Evolutionary conservation across 257 asterid species (phyloP).

Genomic region (Rauvolfia tetraphylla): DNA sequence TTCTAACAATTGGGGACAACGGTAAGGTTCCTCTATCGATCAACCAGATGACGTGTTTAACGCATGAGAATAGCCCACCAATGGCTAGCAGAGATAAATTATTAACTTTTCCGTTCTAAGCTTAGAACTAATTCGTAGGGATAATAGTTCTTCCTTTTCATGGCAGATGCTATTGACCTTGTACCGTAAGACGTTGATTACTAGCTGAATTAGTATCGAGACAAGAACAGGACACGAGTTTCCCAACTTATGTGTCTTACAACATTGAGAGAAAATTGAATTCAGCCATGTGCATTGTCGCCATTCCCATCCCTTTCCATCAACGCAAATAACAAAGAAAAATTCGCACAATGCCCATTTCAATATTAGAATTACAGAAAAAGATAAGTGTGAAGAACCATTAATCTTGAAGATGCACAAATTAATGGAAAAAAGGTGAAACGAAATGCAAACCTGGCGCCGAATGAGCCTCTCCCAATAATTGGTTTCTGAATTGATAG

Average conservation of each 20-base stretch:
- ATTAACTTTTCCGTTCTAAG: neutral
- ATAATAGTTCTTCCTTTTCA: neutral
- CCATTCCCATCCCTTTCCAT: neutral
- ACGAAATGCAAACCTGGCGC: slow-evolving; percentile 53
- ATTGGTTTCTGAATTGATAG: slow-evolving; percentile 72
- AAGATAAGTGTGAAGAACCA: neutral
- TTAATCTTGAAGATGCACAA: neutral
- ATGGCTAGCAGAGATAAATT: neutral
- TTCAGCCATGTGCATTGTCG: neutral
- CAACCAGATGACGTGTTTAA: neutral
- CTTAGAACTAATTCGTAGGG: neutral
- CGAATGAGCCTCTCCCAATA: slow-evolving; percentile 72
- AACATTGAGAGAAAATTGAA: neutral
- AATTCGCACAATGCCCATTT: neutral
- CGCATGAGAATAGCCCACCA: neutral
- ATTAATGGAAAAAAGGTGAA: neutral
- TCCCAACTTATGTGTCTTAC: neutral
- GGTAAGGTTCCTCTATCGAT: neutral
- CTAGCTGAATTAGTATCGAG: neutral
- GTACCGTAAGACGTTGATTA: neutral
- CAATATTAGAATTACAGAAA: neutral
- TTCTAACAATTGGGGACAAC: neutral
- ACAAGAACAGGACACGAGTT: neutral
- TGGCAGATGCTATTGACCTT: neutral
- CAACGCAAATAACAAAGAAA: neutral